Base-by-base conservation (phyloP, 371 early-diverging fungal genomes). In the Apophysomyces ossiformis region DNA sequence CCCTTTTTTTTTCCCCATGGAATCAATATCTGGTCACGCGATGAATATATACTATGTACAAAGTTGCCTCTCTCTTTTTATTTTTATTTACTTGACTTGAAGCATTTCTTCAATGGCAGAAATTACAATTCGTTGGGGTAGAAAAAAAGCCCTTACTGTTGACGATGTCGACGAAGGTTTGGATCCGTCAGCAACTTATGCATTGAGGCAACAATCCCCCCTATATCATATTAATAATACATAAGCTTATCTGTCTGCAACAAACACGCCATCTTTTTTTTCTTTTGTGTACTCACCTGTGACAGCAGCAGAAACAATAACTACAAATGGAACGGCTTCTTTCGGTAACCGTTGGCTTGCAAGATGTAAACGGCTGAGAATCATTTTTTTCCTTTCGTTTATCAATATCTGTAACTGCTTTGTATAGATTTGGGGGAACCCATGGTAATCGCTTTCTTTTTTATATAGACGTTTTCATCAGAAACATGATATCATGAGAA, bases 271-370 rank as follows among this genome's bases (percentile, higher is more conserved):
- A 32, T 54, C 41, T 58, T 58, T 36, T 18, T 12, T 46, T 21
- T 35, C 11, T 12, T 46, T 37, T 36, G 8, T 50, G 54, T 50
- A 50, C 57, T 37, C 61, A 67, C 71, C 64, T 44, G 71, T 64
- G 5, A 70, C 15, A 47, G 57, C 71, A 26, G 61, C 43, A 11
- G 66, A 57, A 1, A 70, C 71, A 61, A 64, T 47, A 21, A 57
- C 37, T 7, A 67, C 32, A 32, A 70, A 47, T 45, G 67, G 66
- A 38, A 44, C 21, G 16, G 64, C 71, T 39, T 70, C 71, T 46
- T 60, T 63, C 13, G 71, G 71, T n/a, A 67, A 7, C n/a, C 54
- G 64, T 26, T 58, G 60, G 9, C 37, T 35, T 21, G 58, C 65
- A 15, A 65, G 44, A 57, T 57, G 57, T 39, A 64, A 16, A 57